Percentiles rank a stretch among this genome's conserved stretches.
Conservation (phyloP, 2,329 filamentous ascomycete species). For the Graphium sp. region DNA sequence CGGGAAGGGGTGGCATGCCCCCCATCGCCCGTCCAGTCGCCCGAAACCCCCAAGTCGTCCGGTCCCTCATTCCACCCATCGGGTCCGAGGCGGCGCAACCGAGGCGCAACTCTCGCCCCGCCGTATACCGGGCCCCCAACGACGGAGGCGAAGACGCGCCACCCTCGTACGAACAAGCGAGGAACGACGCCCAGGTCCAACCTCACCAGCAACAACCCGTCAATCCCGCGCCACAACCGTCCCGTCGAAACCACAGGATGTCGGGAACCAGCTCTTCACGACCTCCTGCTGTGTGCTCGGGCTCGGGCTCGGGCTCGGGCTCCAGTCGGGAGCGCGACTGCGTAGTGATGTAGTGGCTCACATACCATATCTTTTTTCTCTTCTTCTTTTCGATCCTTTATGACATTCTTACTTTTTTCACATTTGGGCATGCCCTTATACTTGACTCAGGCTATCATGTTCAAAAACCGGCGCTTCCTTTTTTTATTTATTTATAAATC, state of each 20-base stretch:
- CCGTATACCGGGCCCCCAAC: slow-evolving; percentile 18
- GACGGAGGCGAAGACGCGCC: slow-evolving; percentile 22
- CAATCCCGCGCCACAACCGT: no score
- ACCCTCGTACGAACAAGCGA: slow-evolving; percentile 5
- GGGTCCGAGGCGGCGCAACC: slow-evolving; percentile 11
- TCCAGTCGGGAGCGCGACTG: slow-evolving; percentile 19
- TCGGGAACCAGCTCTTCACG: no score
- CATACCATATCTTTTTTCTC: no score
- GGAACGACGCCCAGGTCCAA: slow-evolving; percentile 21
- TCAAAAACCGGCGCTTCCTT: no score
- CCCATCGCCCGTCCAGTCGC: slow-evolving; percentile 2
- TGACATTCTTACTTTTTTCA: neutral
- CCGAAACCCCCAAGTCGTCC: slow-evolving; percentile 20
- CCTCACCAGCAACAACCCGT: neutral
- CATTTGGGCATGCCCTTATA: no score
- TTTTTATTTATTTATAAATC: no score
- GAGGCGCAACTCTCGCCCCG: slow-evolving; percentile 17
- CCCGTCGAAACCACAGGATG: no score
- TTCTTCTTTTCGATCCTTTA: slow-evolving; percentile 1
- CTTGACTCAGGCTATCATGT: no score
- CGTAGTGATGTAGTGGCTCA: slow-evolving; percentile 28
- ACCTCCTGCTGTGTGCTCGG: no score
- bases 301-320: no score
- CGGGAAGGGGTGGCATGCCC: slow-evolving; percentile 5
- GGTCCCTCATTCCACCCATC: slow-evolving; percentile 22